phyloP scores from a whole-genome alignment of 495 filamentous ascomycete genomes.

The Thozetella sp. region DNA sequence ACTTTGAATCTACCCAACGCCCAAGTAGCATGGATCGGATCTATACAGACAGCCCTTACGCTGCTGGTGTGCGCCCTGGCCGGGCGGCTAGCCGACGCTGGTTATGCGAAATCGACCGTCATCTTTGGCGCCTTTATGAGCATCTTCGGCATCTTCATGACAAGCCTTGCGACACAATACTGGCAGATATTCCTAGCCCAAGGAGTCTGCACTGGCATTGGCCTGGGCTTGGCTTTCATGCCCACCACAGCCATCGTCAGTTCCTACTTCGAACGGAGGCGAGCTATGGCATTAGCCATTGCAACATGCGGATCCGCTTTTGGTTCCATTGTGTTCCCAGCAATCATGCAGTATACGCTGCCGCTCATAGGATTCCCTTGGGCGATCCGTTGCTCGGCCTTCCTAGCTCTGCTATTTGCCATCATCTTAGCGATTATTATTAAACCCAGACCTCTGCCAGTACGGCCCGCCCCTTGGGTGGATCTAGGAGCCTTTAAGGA shows the following conservation, averaged over 20 bases:
- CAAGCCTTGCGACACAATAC: constrained; percentile 35
- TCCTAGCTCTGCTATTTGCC: constrained; percentile 36
- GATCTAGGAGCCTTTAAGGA: constrained; percentile 44
- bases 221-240: constrained; percentile 44
- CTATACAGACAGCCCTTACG: constrained; percentile 43
- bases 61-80: constrained; percentile 36
- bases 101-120: constrained; percentile 36
- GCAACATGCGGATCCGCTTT: constrained; percentile 39
- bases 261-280: constrained; percentile 38
- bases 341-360: constrained; percentile 39
- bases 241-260: constrained; percentile 36
- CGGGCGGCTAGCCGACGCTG: constrained; percentile 41
- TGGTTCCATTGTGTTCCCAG: constrained; percentile 41
- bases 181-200: constrained; percentile 48
- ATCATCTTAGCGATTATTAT: constrained; percentile 27
- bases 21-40: constrained; percentile 49
- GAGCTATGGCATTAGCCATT: constrained; percentile 32
- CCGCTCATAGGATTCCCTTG: constrained; percentile 42
- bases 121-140: constrained; percentile 29
- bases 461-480: constrained; percentile 30
- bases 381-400: constrained; percentile 39
- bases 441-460: constrained; percentile 30
- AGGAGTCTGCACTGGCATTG: constrained; percentile 39
- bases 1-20: constrained; percentile 37
- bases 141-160: constrained; percentile 43